Evolutionary conservation across 805 yeast species (phyloP).

Genomic region (Saturnispora ahearnii): DNA sequence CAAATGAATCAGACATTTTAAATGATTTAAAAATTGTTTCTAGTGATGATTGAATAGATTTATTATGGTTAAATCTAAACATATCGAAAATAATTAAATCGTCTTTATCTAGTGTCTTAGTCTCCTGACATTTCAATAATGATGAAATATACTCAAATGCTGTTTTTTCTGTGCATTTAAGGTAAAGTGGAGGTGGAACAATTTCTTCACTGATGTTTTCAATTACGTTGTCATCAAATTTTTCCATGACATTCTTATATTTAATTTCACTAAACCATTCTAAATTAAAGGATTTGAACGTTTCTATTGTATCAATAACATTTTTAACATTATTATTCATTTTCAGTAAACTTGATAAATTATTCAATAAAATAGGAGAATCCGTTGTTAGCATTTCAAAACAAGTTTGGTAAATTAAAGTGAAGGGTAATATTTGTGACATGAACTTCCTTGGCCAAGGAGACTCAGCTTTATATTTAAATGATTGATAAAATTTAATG

Average conservation of each 20-base stretch:
- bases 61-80: conserved; percentile 4
- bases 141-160: neutral
- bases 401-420: neutral
- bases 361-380: neutral
- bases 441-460: neutral
- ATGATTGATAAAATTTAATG: neutral
- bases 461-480: neutral
- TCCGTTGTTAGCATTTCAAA: neutral
- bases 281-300: neutral
- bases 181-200: conserved; percentile 10
- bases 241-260: neutral
- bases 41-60: neutral
- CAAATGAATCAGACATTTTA: neutral
- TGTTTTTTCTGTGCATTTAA: neutral
- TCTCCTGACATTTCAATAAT: neutral
- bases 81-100: conserved; percentile 9
- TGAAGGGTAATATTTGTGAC: neutral
- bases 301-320: neutral
- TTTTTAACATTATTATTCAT: neutral
- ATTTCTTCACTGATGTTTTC: neutral
- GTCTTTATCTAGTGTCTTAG: neutral
- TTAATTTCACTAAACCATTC: neutral
- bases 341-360: neutral
- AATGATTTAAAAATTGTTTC: conserved; percentile 2
- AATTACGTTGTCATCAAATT: neutral